Conservation (phyloP, 805 yeast genomes). For the Zygosaccharomyces siamensis region DNA sequence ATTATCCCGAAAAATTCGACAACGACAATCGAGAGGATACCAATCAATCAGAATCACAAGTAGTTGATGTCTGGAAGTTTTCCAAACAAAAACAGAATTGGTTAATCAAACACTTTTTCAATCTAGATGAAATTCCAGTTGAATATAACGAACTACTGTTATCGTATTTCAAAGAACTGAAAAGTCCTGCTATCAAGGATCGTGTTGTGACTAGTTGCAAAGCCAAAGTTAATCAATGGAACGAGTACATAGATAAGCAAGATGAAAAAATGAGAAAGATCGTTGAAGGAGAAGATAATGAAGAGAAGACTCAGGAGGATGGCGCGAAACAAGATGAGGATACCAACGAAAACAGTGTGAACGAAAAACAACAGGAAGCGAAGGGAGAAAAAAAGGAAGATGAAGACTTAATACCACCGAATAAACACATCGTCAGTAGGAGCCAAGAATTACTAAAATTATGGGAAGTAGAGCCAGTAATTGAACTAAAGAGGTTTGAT, state of each 20-base stretch:
- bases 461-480: slow-evolving; percentile 12
- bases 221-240: slow-evolving; percentile 24
- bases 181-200: slow-evolving; percentile 13
- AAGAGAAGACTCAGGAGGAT: slow-evolving; percentile 5
- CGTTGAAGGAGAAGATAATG: slow-evolving; percentile 18
- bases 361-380: slow-evolving; percentile 11
- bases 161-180: slow-evolving; percentile 25
- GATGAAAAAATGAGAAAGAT: slow-evolving; percentile 22
- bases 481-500: slow-evolving; percentile 15
- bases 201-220: slow-evolving; percentile 22
- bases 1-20: slow-evolving; percentile 15
- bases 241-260: slow-evolving; percentile 22
- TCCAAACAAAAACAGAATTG: slow-evolving; percentile 37
- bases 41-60: slow-evolving; percentile 9
- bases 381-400: slow-evolving; percentile 5
- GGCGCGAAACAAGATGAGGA: slow-evolving; percentile 7
- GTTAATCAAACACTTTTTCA: slow-evolving; percentile 33
- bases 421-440: slow-evolving; percentile 24
- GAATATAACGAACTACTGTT: slow-evolving; percentile 27
- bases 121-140: slow-evolving; percentile 25
- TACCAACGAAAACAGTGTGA: slow-evolving; percentile 11
- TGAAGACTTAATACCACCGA: slow-evolving; percentile 20
- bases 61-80: slow-evolving; percentile 35
- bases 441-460: slow-evolving; percentile 16
- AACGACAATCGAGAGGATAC: slow-evolving; percentile 9